phyloP scores from a whole-genome alignment of 2,329 filamentous ascomycete genomes.

The Diaporthe sp. region DNA sequence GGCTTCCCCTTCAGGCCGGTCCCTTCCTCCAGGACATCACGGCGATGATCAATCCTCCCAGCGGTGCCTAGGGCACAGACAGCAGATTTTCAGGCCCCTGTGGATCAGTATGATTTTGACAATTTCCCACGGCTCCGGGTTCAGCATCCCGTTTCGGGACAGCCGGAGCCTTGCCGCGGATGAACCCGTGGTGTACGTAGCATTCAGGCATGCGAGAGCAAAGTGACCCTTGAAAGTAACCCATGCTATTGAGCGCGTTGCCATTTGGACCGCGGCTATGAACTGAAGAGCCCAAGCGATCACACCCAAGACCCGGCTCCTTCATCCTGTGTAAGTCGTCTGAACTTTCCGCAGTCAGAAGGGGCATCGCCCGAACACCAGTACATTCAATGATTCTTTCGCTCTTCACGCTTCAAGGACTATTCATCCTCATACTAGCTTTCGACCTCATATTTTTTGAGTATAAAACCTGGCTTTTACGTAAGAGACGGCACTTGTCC shows the following conservation, averaged over 20 bases:
- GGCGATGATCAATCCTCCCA: not conserved
- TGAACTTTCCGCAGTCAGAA: not conserved
- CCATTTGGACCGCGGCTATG: no score
- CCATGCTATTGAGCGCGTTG: not conserved
- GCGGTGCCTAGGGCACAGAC: slow-evolving; percentile 1
- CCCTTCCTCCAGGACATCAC: slow-evolving; percentile 1
- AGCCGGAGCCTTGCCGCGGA: not conserved
- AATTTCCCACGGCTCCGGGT: slow-evolving; percentile 20
- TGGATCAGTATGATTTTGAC: not conserved
- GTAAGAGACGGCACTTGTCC: not conserved
- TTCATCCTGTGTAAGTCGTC: not conserved
- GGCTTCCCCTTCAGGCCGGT: slow-evolving; percentile 16
- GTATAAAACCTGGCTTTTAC: not conserved
- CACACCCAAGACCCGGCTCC: no score
- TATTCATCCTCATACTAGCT: no score
- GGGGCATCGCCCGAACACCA: not conserved
- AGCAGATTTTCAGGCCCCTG: not conserved
- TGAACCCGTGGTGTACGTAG: not conserved
- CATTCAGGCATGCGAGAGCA: not conserved
- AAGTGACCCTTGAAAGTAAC: not conserved
- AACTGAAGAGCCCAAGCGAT: not conserved
- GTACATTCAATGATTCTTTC: no score
- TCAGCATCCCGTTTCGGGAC: not conserved
- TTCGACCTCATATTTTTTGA: not conserved
- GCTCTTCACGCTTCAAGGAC: not conserved